Evolutionary conservation across 2,329 filamentous ascomycete species (phyloP).

Genomic region (Stagonosporopsis cucurbitacearum): DNA sequence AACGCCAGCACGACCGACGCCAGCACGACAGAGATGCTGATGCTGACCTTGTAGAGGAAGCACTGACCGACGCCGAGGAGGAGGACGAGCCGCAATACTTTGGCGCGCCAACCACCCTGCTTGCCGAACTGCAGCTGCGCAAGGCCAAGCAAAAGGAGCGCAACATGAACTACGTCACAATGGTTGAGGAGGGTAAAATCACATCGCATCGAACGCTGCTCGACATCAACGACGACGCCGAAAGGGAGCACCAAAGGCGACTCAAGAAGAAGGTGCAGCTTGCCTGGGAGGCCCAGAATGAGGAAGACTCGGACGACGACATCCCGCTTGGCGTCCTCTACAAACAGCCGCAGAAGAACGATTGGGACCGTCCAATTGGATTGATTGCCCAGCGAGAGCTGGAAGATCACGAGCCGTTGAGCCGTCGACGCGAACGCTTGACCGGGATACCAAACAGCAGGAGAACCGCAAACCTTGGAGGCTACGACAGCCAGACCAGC

Average conservation of each 20-base stretch:
- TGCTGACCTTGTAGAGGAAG: slow-evolving; percentile 31
- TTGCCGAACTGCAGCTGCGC: slow-evolving; percentile 89
- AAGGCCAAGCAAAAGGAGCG: slow-evolving; percentile 87
- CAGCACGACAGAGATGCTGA: slow-evolving; percentile 46
- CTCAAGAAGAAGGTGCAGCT: slow-evolving; percentile 79
- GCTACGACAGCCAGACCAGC: slow-evolving; percentile 33
- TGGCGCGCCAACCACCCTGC: slow-evolving; percentile 83
- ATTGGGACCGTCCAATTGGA: slow-evolving; percentile 70
- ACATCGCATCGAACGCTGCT: slow-evolving; percentile 77
- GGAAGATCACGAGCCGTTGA: slow-evolving; percentile 92
- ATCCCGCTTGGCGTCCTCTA: slow-evolving; percentile 85
- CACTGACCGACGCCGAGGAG: slow-evolving; percentile 42
- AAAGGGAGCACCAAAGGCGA: slow-evolving; percentile 78
- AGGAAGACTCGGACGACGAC: slow-evolving; percentile 70
- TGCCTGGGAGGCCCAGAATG: slow-evolving; percentile 79
- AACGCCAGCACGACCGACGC: too few species aligned
- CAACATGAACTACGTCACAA: slow-evolving; percentile 70
- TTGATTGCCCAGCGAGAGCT: slow-evolving; percentile 81
- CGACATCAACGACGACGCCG: slow-evolving; percentile 87
- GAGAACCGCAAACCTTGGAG: slow-evolving; percentile 25
- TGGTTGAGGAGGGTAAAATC: slow-evolving; percentile 73
- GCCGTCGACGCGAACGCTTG: slow-evolving; percentile 75
- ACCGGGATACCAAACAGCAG: slow-evolving; percentile 56
- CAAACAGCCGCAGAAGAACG: slow-evolving; percentile 52
- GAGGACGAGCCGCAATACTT: slow-evolving; percentile 61